phyloP scores from a whole-genome alignment of 768 basidiomycete species.

The Kwoniella dejecticola region DNA sequence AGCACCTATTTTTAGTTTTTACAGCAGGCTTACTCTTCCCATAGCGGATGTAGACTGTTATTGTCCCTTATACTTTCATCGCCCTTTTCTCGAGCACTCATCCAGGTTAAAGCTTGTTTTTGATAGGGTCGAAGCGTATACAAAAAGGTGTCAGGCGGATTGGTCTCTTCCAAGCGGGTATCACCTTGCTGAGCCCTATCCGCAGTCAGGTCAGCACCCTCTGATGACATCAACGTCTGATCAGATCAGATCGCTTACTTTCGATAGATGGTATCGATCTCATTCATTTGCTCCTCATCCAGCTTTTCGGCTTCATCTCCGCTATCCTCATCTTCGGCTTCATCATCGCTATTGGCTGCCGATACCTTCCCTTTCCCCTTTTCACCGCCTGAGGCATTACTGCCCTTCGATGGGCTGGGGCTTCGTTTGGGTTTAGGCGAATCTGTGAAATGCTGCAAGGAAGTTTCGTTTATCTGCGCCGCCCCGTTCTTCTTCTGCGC shows the following conservation, averaged over 20 bases:
- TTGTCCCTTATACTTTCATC: conserved; percentile 65
- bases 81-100: conserved; percentile 81
- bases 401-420: conserved; percentile 39
- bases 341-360: conserved; percentile 59
- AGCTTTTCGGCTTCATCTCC: conserved; percentile 73
- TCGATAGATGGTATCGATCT: conserved; percentile 69
- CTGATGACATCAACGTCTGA: neutral
- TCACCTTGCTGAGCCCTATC: conserved; percentile 82
- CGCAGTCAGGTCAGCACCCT: conserved; percentile 5
- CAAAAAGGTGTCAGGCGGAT: conserved; percentile 74
- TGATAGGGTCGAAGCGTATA: conserved; percentile 82
- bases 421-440: conserved; percentile 33
- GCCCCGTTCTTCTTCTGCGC: conserved; percentile 53
- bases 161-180: conserved; percentile 72
- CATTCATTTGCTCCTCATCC: conserved; percentile 73
- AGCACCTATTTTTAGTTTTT: neutral
- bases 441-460: conserved; percentile 58
- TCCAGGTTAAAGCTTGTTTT: conserved; percentile 91
- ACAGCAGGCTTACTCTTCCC: conserved; percentile 72
- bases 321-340: conserved; percentile 76
- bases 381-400: conserved; percentile 39
- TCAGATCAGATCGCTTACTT: conserved; percentile 61
- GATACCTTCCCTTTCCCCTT: conserved; percentile 54
- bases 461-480: conserved; percentile 47
- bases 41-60: conserved; percentile 83